Evolutionary conservation across 768 basidiomycete species (phyloP).

Genomic region (Candolleomyces efflorescens): DNA sequence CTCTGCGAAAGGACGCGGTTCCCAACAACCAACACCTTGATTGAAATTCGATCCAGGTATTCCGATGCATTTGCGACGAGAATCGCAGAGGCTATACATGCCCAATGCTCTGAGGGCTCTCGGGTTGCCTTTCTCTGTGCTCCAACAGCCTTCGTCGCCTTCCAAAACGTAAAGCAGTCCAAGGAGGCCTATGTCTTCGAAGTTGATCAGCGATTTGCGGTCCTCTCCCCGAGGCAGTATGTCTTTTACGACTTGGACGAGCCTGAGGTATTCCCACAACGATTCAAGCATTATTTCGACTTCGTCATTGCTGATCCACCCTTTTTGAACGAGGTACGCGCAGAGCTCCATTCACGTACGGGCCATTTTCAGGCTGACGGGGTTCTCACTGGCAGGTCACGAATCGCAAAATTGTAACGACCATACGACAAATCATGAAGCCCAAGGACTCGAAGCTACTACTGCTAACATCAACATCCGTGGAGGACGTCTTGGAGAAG

Average conservation of each 20-base stretch:
- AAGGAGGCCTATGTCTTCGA: slow-evolving; percentile 34
- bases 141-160: slow-evolving; percentile 45
- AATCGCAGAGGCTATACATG: slow-evolving; percentile 28
- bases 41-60: slow-evolving; percentile 32
- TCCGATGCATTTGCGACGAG: slow-evolving; percentile 35
- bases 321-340: slow-evolving; percentile 40
- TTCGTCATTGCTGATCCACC: slow-evolving; percentile 41
- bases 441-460: slow-evolving; percentile 32
- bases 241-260: slow-evolving; percentile 43
- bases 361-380: too few relatives aligned
- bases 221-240: slow-evolving; percentile 35
- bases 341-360: too few relatives aligned
- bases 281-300: slow-evolving; percentile 29
- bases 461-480: slow-evolving; percentile 35
- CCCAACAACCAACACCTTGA: background rate
- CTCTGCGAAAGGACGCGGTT: slow-evolving; percentile 8
- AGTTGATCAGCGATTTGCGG: slow-evolving; percentile 37
- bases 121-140: slow-evolving; percentile 42
- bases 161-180: slow-evolving; percentile 34
- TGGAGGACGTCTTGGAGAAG: slow-evolving; percentile 27
- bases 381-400: too few relatives aligned
- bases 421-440: slow-evolving; percentile 36
- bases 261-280: slow-evolving; percentile 33
- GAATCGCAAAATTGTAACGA: slow-evolving; percentile 32
- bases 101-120: slow-evolving; percentile 26